Evolutionary conservation across 2,329 filamentous ascomycete genomes (phyloP).

Genomic region (Aspergillus chevalieri): DNA sequence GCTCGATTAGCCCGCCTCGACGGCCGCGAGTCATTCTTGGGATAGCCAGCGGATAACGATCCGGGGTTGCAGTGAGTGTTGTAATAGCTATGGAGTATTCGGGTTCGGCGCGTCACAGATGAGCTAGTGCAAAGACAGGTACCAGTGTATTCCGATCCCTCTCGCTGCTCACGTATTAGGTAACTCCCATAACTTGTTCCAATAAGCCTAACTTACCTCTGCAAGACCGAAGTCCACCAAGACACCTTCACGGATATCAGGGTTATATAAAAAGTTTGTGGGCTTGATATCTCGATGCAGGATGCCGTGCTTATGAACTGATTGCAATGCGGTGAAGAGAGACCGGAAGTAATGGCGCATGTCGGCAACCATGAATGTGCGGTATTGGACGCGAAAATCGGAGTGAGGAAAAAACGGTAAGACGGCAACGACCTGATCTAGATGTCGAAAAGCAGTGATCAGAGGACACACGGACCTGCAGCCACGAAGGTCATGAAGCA

Average conservation of each 20-base stretch:
- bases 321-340: constrained; percentile 75
- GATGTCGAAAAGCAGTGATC: constrained; percentile 91
- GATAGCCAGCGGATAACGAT: constrained; percentile 61
- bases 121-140: constrained; percentile 72
- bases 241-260: constrained; percentile 67
- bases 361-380: constrained; percentile 77
- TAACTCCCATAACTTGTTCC: neutral
- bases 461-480: constrained; percentile 85
- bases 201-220: constrained; percentile 46
- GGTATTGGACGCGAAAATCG: constrained; percentile 88
- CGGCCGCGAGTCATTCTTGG: constrained; percentile 80
- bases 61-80: constrained; percentile 43
- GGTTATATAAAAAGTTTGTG: constrained; percentile 94
- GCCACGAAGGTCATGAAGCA: constrained; percentile 78
- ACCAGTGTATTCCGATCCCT: constrained; percentile 44
- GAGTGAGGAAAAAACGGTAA: constrained; percentile 92
- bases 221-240: constrained; percentile 99
- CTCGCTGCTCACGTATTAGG: constrained; percentile 37
- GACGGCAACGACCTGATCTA: constrained; percentile 91
- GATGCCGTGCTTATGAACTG: constrained; percentile 77
- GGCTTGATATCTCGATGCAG: constrained; percentile 96
- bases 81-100: constrained; percentile 53
- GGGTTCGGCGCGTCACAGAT: constrained; percentile 54
- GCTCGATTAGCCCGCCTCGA: constrained; percentile 89
- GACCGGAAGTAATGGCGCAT: constrained; percentile 86